Base-by-base conservation (phyloP, 78 protist genomes). In the Dictyostelium intermedium region DNA sequence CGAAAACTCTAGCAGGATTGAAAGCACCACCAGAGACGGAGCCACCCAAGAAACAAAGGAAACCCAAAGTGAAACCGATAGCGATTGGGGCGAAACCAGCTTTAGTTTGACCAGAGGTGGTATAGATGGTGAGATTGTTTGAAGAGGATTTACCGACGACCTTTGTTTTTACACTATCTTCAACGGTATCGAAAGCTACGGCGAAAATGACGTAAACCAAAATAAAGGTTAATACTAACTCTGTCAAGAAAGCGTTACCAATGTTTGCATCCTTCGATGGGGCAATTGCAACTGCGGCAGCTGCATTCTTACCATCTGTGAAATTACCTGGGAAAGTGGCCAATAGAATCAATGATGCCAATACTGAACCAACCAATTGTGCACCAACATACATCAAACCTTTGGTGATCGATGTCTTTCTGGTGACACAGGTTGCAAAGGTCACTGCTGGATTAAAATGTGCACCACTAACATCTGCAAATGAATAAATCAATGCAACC, bases 31-130 rank as follows among this genome's bases (percentile, higher is more conserved):
- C 92, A 82, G 97, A 94, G 0, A 94, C 93, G 4, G 91, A 80
- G 41, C 95, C 89, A 85, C 97, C 97, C 2, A 94, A 53, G 30
- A 81, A 82, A 82, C 97, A 85, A 23, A 94, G 61, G 94, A 94
- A 94, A 56, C 97, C 97, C 20, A 94, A 87, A 60, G 97, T 94
- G 91, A 94, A 89, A 91, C 97, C 97, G 69, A 94, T 94, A 25
- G 97, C 94, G 63, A 94, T 72, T 66, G 97, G 97, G 7, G 97
- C 97, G 34, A 94, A 94, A 84, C 94, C 94, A 85, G 93, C 87
- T 86, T 94, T 94, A 45, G 92, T 94, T 8, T 60, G 69, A 81
- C 92, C 92, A 61, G 91, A 79, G 18, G 92, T 84, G 11, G 93
- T 89, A 74, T 94, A 94, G 84, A 94, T 89, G 45, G 97, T 94